Percentiles rank a stretch among this genome's conserved stretches.
These are phyloP conservation scores for Eruca vesicaria DNA, from an alignment of 441 rosid genomes.

Conservation along the genomic window DNA sequence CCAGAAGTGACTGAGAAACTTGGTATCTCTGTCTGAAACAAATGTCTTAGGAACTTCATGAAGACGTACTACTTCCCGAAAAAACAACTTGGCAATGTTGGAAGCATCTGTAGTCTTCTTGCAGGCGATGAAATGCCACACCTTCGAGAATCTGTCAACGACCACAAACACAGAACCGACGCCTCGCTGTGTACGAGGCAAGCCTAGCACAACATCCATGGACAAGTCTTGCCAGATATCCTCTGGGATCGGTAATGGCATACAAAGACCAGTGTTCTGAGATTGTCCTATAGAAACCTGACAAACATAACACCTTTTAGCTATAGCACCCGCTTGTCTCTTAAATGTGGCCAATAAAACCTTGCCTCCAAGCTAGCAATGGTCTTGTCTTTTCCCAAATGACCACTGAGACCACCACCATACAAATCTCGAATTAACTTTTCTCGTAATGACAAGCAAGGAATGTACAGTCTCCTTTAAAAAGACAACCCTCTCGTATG, in stretches of 20 bases:
- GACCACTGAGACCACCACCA: no score
- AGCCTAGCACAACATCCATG: background rate
- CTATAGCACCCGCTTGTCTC: background rate
- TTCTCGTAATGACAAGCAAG: background rate
- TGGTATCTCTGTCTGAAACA: background rate
- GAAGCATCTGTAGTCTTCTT: background rate
- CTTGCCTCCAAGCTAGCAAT: background rate
- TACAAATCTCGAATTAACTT: background rate
- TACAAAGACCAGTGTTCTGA: background rate
- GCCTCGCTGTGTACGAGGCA: background rate
- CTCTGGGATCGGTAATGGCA: no score
- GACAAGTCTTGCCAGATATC: background rate
- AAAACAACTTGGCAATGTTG: background rate
- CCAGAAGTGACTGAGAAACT: conserved; percentile 8
- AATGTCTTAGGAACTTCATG: background rate
- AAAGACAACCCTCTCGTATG: background rate
- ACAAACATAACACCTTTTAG: background rate
- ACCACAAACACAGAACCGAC: background rate
- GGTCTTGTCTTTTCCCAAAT: no score
- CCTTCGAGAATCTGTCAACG: background rate
- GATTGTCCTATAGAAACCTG: background rate
- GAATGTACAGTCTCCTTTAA: background rate
- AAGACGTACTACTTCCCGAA: background rate
- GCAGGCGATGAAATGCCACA: background rate
- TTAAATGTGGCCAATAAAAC: background rate